Percentiles rank a stretch among this genome's conserved stretches.
Conservation (phyloP, 768 basidiomycete genomes). For the Strobilomyces echinocephalus region DNA sequence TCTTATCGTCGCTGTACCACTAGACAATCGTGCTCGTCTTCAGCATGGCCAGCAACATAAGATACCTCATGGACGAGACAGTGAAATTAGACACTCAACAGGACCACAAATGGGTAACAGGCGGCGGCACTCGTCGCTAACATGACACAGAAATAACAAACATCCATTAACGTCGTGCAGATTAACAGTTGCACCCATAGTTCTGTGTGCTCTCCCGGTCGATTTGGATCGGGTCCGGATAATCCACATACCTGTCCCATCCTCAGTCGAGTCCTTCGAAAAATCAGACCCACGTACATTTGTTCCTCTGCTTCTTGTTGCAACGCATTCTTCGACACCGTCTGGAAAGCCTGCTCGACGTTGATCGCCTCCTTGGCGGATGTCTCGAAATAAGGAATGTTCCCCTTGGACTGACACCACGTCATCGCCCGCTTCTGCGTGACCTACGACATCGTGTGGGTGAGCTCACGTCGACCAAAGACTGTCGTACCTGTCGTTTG, state of each 20-base stretch:
- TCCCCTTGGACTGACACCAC: constrained; percentile 99
- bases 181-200: constrained; percentile 88
- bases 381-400: constrained; percentile 99
- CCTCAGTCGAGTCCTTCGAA: constrained; percentile 10
- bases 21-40: neutral
- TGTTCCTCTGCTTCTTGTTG: constrained; percentile 97
- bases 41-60: constrained; percentile 20
- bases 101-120: constrained; percentile 31
- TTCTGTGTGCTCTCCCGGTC: constrained; percentile 89
- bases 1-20: constrained; percentile 13
- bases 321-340: constrained; percentile 98
- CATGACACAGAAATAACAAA: constrained; percentile 25
- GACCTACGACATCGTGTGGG: constrained; percentile 49
- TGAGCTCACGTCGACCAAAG: neutral
- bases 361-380: constrained; percentile 99
- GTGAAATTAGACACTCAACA: constrained; percentile 34
- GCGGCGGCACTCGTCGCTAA: constrained; percentile 22
- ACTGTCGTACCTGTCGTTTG: constrained; percentile 78
- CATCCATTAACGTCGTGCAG: constrained; percentile 17
- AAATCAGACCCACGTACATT: constrained; percentile 52
- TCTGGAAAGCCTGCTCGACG: constrained; percentile 99
- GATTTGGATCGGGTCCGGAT: constrained; percentile 97
- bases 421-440: constrained; percentile 99
- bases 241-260: constrained; percentile 85
- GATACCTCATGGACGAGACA: constrained; percentile 19